Base-by-base conservation (phyloP, 805 yeast species). In the Monosporozyma solicola region DNA sequence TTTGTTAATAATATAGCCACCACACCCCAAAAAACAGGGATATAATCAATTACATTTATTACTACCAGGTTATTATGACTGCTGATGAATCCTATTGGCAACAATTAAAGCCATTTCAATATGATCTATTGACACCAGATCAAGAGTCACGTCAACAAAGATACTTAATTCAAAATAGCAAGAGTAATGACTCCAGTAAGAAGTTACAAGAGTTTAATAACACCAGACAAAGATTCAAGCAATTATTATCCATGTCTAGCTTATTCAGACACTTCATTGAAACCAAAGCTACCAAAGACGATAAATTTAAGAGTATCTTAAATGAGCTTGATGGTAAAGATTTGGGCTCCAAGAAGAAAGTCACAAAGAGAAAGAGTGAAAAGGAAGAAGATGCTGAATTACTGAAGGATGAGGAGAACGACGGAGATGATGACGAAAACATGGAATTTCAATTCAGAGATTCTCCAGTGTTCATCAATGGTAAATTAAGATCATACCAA, bases 381-480 rank as follows among this genome's bases (percentile, higher is more conserved):
- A 80, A 81, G 64, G 91, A 85, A 65, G 94, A 85, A 64, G 92
- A 86, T 65, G 88, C 82, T 1, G 89, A 84, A 61, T 71, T 86
- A 53, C 72, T 90, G 70, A 75, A 81, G 58, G 69, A 67, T 11
- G 72, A 69, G 29, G 67, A 61, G 39, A 58, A 54, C 31, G 65
- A 55, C 2, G 61, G 54, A 7, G 59, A 55, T 10, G 60, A 57
- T 11, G 35, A 49, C n/a, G 60, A 55, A n/a, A 53, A 53, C 8
- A 53, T 66, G 10, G 66, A 70, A 55, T 53, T 66, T 60, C 57
- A 87, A 46, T 80, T 92, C 60, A 85, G 95, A 2, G 96, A 89
- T 61, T 82, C 91, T 2, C 99, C 99, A 0, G 74, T 81, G 3
- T 94, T 76, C 60, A 64, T 87, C 27, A 68, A 79, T 54, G 95